phyloP scores from a whole-genome alignment of 352 stramenopile genomes.

The Globisporangium recalcitrans region DNA sequence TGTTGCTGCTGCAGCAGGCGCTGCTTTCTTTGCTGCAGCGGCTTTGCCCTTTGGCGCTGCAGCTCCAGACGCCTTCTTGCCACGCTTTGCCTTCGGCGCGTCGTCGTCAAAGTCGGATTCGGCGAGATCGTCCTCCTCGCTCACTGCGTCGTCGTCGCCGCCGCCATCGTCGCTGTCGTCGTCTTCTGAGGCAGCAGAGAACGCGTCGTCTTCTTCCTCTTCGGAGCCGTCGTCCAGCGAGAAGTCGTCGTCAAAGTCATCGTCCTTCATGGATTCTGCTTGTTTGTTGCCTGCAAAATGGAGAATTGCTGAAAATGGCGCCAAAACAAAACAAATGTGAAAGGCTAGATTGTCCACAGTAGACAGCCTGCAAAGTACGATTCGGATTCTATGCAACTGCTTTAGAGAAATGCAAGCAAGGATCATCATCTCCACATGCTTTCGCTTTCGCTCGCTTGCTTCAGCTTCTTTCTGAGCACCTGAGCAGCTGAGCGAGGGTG shows the following conservation, averaged over 20 bases:
- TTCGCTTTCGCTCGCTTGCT: too few relatives aligned
- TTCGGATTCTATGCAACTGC: neutral
- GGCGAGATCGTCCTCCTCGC: slow-evolving; percentile 21
- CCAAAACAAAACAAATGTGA: neutral
- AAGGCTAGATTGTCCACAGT: neutral
- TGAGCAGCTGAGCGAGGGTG: too few relatives aligned
- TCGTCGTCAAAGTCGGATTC: slow-evolving; percentile 48
- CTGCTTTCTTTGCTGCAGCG: slow-evolving; percentile 21
- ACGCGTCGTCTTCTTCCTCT: slow-evolving; percentile 36
- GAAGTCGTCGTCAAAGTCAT: slow-evolving; percentile 49
- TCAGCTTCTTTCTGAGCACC: too few relatives aligned
- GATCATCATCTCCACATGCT: too few relatives aligned
- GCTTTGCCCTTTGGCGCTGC: slow-evolving; percentile 10
- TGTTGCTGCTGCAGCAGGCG: neutral
- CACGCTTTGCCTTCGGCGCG: slow-evolving; percentile 17
- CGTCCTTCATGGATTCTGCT: slow-evolving; percentile 13
- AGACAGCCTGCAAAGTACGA: neutral
- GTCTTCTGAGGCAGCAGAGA: slow-evolving; percentile 20
- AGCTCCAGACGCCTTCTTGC: slow-evolving; percentile 17
- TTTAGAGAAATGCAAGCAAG: too few relatives aligned
- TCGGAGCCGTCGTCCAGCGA: slow-evolving; percentile 47
- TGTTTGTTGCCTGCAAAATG: neutral
- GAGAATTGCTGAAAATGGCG: neutral
- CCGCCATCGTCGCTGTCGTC: slow-evolving; percentile 32
- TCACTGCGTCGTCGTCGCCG: slow-evolving; percentile 23